Conservation (phyloP, 116 monocot genomes). For the Papilionanthe hybrid region DNA sequence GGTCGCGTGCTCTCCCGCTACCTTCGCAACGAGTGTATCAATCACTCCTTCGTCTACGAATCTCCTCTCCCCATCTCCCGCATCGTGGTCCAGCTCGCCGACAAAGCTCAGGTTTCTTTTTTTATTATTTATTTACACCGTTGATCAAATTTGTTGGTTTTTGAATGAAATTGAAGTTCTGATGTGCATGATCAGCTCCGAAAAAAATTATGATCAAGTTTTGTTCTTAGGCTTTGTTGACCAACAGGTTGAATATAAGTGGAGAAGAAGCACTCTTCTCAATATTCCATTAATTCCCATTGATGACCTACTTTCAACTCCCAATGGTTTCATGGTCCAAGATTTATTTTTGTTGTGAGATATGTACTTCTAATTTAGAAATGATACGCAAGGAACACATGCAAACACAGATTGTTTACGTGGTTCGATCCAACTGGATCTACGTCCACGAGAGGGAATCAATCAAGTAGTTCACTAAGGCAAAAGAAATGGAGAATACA, state of each 20-base stretch:
- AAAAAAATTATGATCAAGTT: background rate
- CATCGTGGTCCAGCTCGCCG: conserved; percentile 83
- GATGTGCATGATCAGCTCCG: background rate
- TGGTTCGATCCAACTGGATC: no score
- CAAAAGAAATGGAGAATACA: no score
- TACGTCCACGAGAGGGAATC: no score
- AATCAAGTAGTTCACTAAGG: no score
- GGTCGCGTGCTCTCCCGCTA: conserved; percentile 87
- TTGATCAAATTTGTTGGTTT: background rate
- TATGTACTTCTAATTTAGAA: no score
- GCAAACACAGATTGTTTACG: no score
- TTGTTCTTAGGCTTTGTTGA: background rate
- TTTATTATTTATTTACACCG: no score
- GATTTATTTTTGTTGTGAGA: background rate
- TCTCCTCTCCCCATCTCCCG: conserved; percentile 73
- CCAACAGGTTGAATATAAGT: background rate
- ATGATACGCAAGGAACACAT: no score
- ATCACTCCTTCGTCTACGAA: conserved; percentile 96
- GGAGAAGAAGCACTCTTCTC: background rate
- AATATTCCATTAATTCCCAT: background rate
- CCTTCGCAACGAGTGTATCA: conserved; percentile 92
- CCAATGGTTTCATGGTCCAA: background rate
- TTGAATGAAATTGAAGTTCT: background rate
- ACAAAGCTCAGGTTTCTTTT: conserved; percentile 86
- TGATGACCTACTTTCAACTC: background rate